These are phyloP conservation scores for Inga leiocalycina DNA, from an alignment of 306 rosid species.

Conservation along the genomic window DNA sequence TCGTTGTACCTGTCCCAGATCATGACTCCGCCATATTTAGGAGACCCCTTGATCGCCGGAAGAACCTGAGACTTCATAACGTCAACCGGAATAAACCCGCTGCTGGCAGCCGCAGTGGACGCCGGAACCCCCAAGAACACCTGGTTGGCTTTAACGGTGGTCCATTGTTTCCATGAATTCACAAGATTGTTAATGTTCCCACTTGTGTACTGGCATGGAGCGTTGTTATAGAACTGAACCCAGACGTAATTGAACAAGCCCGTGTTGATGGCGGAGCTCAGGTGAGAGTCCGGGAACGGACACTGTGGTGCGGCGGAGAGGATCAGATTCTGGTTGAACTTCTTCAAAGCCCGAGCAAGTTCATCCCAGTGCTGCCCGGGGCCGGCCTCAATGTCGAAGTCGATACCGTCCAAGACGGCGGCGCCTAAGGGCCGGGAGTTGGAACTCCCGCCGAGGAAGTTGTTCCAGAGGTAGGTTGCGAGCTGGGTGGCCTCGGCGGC, in stretches of 20 bases:
- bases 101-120: slow-evolving; percentile 43
- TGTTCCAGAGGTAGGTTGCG: slow-evolving; percentile 54
- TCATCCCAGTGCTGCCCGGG: slow-evolving; percentile 37
- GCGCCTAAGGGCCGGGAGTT: no score
- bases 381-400: slow-evolving; percentile 58
- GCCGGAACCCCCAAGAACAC: no score
- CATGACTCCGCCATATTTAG: slow-evolving; percentile 34
- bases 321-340: slow-evolving; percentile 27
- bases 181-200: slow-evolving; percentile 43
- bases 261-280: slow-evolving; percentile 45
- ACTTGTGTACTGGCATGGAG: slow-evolving; percentile 46
- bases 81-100: slow-evolving; percentile 56
- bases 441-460: slow-evolving; percentile 53
- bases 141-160: slow-evolving; percentile 28
- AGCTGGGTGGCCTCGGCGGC: slow-evolving; percentile 46
- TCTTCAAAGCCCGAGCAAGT: slow-evolving; percentile 42
- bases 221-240: slow-evolving; percentile 81
- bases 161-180: slow-evolving; percentile 66
- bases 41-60: slow-evolving; percentile 49
- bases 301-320: slow-evolving; percentile 62
- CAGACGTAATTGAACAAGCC: slow-evolving; percentile 64
- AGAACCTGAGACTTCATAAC: slow-evolving; percentile 54
- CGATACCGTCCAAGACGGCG: no score
- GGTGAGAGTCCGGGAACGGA: slow-evolving; percentile 1
- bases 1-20: no score